phyloP scores from a whole-genome alignment of 805 yeast species.

The Schizosaccharomyces octosporus region DNA sequence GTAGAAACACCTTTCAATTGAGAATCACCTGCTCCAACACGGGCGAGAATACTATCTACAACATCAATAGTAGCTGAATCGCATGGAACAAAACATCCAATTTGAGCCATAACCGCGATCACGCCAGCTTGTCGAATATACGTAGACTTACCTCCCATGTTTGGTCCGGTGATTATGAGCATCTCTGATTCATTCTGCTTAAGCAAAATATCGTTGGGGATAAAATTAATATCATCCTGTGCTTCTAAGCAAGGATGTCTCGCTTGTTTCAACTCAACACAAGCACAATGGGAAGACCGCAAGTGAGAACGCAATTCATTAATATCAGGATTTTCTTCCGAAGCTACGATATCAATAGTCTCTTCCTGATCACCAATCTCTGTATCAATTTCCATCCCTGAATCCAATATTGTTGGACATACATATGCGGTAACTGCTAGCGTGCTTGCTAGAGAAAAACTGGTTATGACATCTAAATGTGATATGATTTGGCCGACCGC shows the following conservation, averaged over 20 bases:
- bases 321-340: neutral
- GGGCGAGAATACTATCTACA: slow-evolving; percentile 75
- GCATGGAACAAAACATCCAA: slow-evolving; percentile 75
- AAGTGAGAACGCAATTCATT: neutral
- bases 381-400: neutral
- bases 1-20: slow-evolving; percentile 93
- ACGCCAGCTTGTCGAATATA: slow-evolving; percentile 78
- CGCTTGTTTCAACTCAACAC: slow-evolving; percentile 36
- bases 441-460: slow-evolving; percentile 66
- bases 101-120: slow-evolving; percentile 63
- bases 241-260: slow-evolving; percentile 89
- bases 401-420: slow-evolving; percentile 25
- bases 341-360: neutral
- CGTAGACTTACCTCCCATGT: slow-evolving; percentile 94
- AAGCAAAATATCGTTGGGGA: slow-evolving; percentile 67
- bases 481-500: slow-evolving; percentile 40
- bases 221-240: slow-evolving; percentile 74
- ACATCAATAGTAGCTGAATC: slow-evolving; percentile 52
- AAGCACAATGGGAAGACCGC: neutral
- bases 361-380: neutral
- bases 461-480: slow-evolving; percentile 54
- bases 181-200: slow-evolving; percentile 37
- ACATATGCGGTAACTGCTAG: slow-evolving; percentile 65
- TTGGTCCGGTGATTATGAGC: slow-evolving; percentile 77
- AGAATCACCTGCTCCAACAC: slow-evolving; percentile 98